These are phyloP conservation scores for Cyberlindnera xylosilytica DNA, from an alignment of 805 yeast genomes.

Conservation along the genomic window DNA sequence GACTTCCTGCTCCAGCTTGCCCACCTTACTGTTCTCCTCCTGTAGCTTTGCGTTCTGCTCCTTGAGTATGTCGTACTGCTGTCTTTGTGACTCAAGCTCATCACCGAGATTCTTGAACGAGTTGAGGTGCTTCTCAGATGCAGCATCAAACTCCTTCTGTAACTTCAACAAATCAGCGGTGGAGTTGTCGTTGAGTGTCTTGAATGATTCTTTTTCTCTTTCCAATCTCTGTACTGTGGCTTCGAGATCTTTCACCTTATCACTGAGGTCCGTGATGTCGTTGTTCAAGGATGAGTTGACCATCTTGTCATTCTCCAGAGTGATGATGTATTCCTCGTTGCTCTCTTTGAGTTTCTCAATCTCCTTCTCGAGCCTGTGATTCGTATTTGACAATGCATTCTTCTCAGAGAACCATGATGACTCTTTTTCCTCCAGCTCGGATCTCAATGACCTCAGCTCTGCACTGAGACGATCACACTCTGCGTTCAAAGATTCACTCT, in stretches of 20 bases:
- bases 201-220: constrained; percentile 1
- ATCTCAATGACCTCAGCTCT: constrained; percentile 36
- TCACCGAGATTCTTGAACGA: constrained; percentile 13
- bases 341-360: constrained; percentile 34
- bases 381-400: not conserved
- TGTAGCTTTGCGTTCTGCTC: constrained; percentile 23
- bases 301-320: constrained; percentile 33
- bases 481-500: constrained; percentile 43
- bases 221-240: constrained; percentile 1
- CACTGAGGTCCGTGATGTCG: constrained; percentile 36
- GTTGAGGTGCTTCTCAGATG: constrained; percentile 5
- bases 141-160: constrained; percentile 5
- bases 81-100: constrained; percentile 30
- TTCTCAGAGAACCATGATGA: constrained; percentile 2
- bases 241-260: constrained; percentile 11
- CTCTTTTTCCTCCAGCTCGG: constrained; percentile 31
- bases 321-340: constrained; percentile 37
- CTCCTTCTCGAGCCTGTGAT: constrained; percentile 6
- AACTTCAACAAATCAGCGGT: constrained; percentile 1
- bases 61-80: constrained; percentile 25
- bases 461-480: constrained; percentile 52
- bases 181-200: constrained; percentile 4
- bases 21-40: constrained; percentile 22
- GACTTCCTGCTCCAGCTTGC: constrained; percentile 48
- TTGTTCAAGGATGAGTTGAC: constrained; percentile 34